phyloP scores from a whole-genome alignment of 202 grass and related monocot genomes.

The Sporobolus alterniflorus region DNA sequence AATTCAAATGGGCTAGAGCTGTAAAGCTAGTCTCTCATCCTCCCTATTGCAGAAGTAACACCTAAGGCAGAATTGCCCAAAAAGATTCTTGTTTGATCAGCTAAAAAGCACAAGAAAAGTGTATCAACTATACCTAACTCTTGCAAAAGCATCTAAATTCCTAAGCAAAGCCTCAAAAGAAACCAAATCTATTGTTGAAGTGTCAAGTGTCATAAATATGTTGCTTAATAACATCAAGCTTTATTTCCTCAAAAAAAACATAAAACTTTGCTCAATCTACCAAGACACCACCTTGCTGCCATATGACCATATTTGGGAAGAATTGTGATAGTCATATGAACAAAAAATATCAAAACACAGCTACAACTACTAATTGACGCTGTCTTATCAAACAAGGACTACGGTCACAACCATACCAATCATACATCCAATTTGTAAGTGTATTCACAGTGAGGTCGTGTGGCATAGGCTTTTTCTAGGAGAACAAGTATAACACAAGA shows the following conservation, averaged over 20 bases:
- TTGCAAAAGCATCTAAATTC: constrained; percentile 1
- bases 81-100: too few relatives aligned
- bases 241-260: too few relatives aligned
- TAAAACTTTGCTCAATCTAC: constrained; percentile 3
- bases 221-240: constrained; percentile 10
- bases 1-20: background rate
- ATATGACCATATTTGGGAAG: background rate
- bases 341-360: background rate
- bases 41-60: background rate
- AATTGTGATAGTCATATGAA: constrained; percentile 13
- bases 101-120: constrained; percentile 13
- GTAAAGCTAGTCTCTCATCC: background rate
- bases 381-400: background rate
- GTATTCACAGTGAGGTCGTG: background rate
- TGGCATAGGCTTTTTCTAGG: background rate
- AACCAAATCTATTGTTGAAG: background rate
- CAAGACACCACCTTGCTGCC: background rate
- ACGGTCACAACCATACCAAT: background rate
- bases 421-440: background rate
- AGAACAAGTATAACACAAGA: background rate
- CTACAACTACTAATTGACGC: background rate
- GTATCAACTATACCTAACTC: constrained; percentile 33
- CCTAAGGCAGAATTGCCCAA: constrained; percentile 3
- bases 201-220: background rate
- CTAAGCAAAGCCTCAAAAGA: constrained; percentile 8